phyloP scores from a whole-genome alignment of 2,329 filamentous ascomycete genomes.

The Talaromyces sp. region DNA sequence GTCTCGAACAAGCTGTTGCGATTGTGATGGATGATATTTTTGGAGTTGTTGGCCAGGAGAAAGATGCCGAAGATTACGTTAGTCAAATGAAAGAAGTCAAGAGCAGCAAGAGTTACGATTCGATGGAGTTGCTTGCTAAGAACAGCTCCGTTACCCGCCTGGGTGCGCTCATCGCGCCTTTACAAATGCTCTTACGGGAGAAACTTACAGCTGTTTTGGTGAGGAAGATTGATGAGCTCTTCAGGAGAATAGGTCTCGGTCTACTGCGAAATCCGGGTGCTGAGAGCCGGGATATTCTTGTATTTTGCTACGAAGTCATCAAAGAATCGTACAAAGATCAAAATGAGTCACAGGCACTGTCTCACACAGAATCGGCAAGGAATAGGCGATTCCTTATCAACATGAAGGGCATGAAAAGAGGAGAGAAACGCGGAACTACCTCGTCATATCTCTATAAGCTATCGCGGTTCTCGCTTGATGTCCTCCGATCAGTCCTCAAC shows the following conservation, averaged over 20 bases:
- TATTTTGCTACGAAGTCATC: constrained; percentile 94
- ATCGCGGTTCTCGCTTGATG: constrained; percentile 79
- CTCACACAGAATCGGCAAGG: constrained; percentile 21
- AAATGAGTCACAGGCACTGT: constrained; percentile 19
- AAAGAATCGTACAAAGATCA: constrained; percentile 72
- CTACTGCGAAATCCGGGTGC: constrained; percentile 77
- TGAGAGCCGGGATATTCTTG: constrained; percentile 74
- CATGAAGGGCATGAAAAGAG: constrained; percentile 70
- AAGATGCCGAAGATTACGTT: constrained; percentile 92
- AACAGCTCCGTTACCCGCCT: constrained; percentile 73
- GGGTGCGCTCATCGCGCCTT: constrained; percentile 70
- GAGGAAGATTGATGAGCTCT: constrained; percentile 84
- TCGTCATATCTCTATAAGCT: constrained; percentile 85
- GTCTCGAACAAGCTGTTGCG: constrained; percentile 70
- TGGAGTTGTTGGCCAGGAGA: constrained; percentile 86
- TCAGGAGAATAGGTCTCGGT: constrained; percentile 78
- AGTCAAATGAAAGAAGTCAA: constrained; percentile 97
- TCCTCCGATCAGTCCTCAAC: constrained; percentile 78
- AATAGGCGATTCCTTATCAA: constrained; percentile 70
- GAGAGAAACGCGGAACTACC: constrained; percentile 66
- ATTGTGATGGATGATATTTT: constrained; percentile 98
- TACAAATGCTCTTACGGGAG: constrained; percentile 75
- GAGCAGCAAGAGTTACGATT: constrained; percentile 96
- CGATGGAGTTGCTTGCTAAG: constrained; percentile 87
- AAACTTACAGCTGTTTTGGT: constrained; percentile 79